Conservation (phyloP, 75 land plant species). For the Selaginella tamariscina region DNA sequence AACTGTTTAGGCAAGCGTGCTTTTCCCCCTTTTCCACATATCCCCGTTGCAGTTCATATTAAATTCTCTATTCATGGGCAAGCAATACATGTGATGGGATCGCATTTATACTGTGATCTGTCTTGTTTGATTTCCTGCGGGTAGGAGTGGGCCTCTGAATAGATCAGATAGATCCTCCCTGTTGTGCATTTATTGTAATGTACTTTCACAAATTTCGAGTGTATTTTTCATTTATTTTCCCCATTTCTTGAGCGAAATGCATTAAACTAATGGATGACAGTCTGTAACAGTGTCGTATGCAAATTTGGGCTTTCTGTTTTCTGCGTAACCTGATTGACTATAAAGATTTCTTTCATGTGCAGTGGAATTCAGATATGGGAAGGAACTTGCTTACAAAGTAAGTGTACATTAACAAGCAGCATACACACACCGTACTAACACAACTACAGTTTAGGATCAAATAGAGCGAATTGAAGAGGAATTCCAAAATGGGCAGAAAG, state of each 20-base stretch:
- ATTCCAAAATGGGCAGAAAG: slow-evolving; percentile 9
- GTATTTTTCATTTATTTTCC: neutral
- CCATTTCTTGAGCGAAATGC: neutral
- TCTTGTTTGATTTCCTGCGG: neutral
- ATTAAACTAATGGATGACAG: neutral
- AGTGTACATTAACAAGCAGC: too few species aligned
- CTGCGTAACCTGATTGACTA: neutral
- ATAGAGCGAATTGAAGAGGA: neutral
- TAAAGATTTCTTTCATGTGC: neutral
- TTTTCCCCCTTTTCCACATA: too few species aligned
- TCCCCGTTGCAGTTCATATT: too few species aligned
- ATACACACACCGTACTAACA: too few species aligned
- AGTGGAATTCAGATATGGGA: too few species aligned
- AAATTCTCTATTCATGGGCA: too few species aligned
- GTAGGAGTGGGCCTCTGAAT: neutral
- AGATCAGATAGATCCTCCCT: neutral
- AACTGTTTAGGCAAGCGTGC: too few species aligned
- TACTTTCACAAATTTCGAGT: neutral
- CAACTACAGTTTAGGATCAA: neutral
- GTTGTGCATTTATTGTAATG: neutral
- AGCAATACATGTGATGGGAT: neutral
- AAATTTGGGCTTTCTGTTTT: neutral
- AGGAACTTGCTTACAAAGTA: too few species aligned
- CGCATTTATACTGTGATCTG: neutral
- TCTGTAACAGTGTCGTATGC: neutral